phyloP scores from a whole-genome alignment of 176 grass and related monocot species.

The Tillandsia leiboldiana region DNA sequence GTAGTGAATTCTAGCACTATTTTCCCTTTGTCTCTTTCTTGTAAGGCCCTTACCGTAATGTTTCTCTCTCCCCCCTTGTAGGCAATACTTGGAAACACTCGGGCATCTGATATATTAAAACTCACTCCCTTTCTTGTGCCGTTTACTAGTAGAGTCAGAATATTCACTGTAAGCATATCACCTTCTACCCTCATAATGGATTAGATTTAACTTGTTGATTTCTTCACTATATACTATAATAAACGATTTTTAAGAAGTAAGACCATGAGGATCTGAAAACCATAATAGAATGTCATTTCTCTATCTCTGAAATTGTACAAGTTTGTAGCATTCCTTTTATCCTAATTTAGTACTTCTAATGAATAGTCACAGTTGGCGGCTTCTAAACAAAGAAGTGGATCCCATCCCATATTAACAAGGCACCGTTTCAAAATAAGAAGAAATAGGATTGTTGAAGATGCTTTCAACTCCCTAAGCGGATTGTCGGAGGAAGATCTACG shows the following conservation, averaged over 20 bases:
- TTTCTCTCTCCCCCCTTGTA: slow-evolving; percentile 20
- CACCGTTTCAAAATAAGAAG: slow-evolving; percentile 92
- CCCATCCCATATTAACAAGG: slow-evolving; percentile 58
- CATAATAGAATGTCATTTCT: not conserved
- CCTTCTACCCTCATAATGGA: not conserved
- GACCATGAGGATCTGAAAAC: not conserved
- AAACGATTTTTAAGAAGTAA: not conserved
- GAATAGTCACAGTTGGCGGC: slow-evolving; percentile 54
- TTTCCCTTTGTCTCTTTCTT: slow-evolving; percentile 1
- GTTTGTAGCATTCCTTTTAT: not conserved
- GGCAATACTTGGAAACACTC: slow-evolving; percentile 82
- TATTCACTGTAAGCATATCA: slow-evolving; percentile 65
- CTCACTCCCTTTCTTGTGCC: slow-evolving; percentile 91
- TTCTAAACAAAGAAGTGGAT: slow-evolving; percentile 50
- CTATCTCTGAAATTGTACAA: not conserved
- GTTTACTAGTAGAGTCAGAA: slow-evolving; percentile 88
- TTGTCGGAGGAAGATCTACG: slow-evolving; percentile 86
- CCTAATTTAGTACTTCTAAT: slow-evolving; percentile 15
- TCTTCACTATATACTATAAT: not conserved
- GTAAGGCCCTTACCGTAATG: not conserved
- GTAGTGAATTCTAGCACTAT: slow-evolving; percentile 24
- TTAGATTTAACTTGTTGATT: slow-evolving; percentile 6
- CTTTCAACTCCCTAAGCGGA: slow-evolving; percentile 74
- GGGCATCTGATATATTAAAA: slow-evolving; percentile 84
- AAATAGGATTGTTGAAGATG: slow-evolving; percentile 89